These are phyloP conservation scores for Silene coronaria DNA, from an alignment of 179 eudicot species.

Conservation along the genomic window DNA sequence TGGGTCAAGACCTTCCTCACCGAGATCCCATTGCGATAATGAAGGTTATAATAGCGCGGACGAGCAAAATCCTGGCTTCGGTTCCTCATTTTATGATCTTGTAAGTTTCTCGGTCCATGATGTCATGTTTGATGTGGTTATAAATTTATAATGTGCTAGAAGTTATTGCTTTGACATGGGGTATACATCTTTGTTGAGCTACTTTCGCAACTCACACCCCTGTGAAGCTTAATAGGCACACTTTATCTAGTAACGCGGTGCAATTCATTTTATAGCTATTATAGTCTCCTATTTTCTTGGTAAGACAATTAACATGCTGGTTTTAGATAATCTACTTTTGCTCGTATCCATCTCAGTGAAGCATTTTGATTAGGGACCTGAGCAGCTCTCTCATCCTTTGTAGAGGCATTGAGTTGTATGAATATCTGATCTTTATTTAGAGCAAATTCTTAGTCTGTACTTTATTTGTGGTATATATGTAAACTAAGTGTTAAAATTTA, in stretches of 20 bases:
- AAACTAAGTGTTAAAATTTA: neutral
- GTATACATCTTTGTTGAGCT: neutral
- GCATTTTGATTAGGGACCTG: neutral
- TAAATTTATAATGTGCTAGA: neutral
- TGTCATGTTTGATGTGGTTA: neutral
- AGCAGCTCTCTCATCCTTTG: too few relatives aligned
- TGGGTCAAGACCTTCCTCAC: slow-evolving; percentile 87
- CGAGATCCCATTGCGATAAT: slow-evolving; percentile 70
- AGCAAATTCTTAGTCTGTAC: neutral
- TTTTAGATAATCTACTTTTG: neutral
- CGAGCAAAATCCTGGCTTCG: slow-evolving; percentile 71
- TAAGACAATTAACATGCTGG: neutral
- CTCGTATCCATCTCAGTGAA: neutral
- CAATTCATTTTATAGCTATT: neutral
- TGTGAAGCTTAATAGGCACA: neutral
- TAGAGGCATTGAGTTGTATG: neutral
- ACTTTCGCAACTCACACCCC: neutral
- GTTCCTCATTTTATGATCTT: slow-evolving; percentile 61
- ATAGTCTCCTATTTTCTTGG: neutral
- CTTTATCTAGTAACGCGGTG: neutral
- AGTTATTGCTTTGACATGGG: neutral
- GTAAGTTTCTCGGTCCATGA: slow-evolving; percentile 43
- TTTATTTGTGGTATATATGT: too few relatives aligned
- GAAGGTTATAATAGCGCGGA: slow-evolving; percentile 99
- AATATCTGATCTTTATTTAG: neutral